Conservation (phyloP, 345 rosid genomes). For the Acer negundo region DNA sequence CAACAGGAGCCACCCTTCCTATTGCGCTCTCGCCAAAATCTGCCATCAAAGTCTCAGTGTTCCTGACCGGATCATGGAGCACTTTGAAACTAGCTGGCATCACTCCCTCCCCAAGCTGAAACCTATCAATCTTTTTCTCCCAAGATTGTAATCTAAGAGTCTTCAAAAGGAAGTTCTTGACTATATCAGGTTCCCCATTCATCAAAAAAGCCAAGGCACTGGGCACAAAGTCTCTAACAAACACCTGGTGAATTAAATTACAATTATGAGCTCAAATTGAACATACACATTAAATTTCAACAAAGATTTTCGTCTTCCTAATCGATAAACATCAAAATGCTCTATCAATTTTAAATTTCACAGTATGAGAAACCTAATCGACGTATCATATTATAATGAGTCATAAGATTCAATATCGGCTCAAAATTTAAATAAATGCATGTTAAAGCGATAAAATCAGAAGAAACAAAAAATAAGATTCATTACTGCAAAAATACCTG, state of each 20-base stretch:
- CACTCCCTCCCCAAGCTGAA: conserved; percentile 97
- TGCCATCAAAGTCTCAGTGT: conserved; percentile 76
- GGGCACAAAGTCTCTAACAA: conserved; percentile 92
- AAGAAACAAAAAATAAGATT: neutral
- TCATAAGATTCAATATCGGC: neutral
- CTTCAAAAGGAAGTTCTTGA: conserved; percentile 85
- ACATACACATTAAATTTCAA: neutral
- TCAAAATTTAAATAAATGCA: neutral
- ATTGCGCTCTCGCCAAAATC: conserved; percentile 98
- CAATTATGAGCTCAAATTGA: neutral
- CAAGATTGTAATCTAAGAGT: conserved; percentile 93
- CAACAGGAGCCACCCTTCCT: conserved; percentile 98
- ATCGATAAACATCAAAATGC: neutral
- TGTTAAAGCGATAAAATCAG: neutral
- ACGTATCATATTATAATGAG: neutral
- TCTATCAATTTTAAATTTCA: neutral
- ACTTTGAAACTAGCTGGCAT: conserved; percentile 99
- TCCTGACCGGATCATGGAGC: conserved; percentile 84
- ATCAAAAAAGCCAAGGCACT: conserved; percentile 89
- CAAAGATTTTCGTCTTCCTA: neutral
- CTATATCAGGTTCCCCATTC: conserved; percentile 85
- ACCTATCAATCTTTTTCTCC: conserved; percentile 97
- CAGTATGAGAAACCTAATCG: neutral
- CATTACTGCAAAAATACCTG: conserved; percentile 50
- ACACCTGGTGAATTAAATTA: conserved; percentile 52